These are phyloP conservation scores for Neurospora africana DNA, from an alignment of 495 filamentous ascomycete genomes.

Conservation along the genomic window DNA sequence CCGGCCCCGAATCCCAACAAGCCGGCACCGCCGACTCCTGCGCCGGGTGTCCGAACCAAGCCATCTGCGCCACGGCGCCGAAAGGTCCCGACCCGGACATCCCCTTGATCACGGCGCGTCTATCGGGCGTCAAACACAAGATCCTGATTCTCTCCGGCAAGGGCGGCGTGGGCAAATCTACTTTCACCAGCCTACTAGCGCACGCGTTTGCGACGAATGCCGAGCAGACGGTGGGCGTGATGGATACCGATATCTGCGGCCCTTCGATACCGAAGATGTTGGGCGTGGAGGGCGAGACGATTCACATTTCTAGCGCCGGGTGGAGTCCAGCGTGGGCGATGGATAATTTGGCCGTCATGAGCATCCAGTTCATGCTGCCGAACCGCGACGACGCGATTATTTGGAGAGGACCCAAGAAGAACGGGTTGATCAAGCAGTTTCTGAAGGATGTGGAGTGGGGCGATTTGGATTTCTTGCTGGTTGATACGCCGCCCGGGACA, in stretches of 20 bases:
- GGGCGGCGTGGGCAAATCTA: conserved; percentile 92
- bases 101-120: conserved; percentile 70
- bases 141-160: conserved; percentile 88
- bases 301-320: conserved; percentile 69
- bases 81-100: conserved; percentile 96
- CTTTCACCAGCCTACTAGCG: conserved; percentile 76
- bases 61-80: conserved; percentile 85
- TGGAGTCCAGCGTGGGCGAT: conserved; percentile 92
- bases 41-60: conserved; percentile 88
- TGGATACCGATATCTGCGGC: conserved; percentile 96
- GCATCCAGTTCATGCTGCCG: conserved; percentile 94
- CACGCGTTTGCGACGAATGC: conserved; percentile 76
- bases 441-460: conserved; percentile 97
- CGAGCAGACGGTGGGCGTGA: conserved; percentile 69
- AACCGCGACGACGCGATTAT: conserved; percentile 88
- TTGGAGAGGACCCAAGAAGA: conserved; percentile 97
- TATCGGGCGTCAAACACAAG: conserved; percentile 77
- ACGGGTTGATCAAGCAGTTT: conserved; percentile 94
- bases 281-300: conserved; percentile 85
- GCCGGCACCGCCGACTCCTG: conserved; percentile 84
- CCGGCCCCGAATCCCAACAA: conserved; percentile 77
- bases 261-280: conserved; percentile 97
- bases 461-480: conserved; percentile 79
- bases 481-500: conserved; percentile 93
- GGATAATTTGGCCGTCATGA: conserved; percentile 90